Evolutionary conservation across 345 rosid genomes (phyloP).

Genomic region (Aethionema arabicum): DNA sequence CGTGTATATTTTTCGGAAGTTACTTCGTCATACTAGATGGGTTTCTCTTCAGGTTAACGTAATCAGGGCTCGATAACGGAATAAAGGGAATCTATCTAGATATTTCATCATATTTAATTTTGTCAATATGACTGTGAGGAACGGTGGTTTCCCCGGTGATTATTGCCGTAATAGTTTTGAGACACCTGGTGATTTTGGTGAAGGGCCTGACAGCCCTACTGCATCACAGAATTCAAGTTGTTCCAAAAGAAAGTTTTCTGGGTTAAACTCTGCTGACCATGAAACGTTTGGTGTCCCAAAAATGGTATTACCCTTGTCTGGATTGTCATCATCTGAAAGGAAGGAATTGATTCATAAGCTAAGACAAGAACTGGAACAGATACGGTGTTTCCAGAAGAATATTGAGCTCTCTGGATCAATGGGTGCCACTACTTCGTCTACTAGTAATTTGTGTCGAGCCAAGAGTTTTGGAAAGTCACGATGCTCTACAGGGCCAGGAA

Average conservation of each 20-base stretch:
- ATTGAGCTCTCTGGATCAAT: conserved; percentile 41
- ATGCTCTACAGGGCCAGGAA: conserved; percentile 65
- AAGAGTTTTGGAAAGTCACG: conserved; percentile 37
- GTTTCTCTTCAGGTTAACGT: not conserved
- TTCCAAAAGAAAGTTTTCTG: conserved; percentile 56
- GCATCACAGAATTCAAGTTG: conserved; percentile 59
- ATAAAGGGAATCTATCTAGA: not conserved
- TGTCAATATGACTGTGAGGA: conserved; percentile 28
- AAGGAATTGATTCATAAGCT: conserved; percentile 52
- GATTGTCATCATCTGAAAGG: conserved; percentile 59
- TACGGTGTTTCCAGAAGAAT: conserved; percentile 50
- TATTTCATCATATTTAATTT: not conserved
- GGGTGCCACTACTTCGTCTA: conserved; percentile 41
- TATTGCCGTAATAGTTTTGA: conserved; percentile 15
- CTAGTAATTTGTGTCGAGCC: conserved; percentile 46
- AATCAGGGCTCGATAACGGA: not conserved
- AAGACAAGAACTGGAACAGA: conserved; percentile 62
- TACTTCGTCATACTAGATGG: not conserved
- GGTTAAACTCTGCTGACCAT: conserved; percentile 43
- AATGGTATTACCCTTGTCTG: conserved; percentile 56
- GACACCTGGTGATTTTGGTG: conserved; percentile 31
- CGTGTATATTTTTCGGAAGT: not conserved
- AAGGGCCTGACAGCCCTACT: conserved; percentile 68
- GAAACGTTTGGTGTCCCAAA: conserved; percentile 44
- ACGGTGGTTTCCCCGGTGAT: conserved; percentile 27